Evolutionary conservation across 306 rosid genomes (phyloP), one percentile per base, ranked within the genome.

Genomic region (Astragalus membranaceus): DNA sequence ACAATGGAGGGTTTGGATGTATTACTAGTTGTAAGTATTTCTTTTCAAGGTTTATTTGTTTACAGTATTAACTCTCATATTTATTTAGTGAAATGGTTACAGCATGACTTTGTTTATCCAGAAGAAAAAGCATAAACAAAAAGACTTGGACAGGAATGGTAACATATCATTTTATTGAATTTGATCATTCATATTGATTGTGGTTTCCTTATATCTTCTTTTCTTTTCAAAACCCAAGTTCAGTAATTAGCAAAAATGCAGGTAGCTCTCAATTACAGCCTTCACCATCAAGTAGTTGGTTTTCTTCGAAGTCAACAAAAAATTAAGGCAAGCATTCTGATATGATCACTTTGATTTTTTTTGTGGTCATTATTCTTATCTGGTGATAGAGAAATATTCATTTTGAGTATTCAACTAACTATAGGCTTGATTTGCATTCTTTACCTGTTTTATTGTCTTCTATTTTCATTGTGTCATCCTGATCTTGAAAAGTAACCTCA

Each of bases 241-340:
- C n/a, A n/a, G n/a, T n/a, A n/a, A n/a, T n/a, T n/a, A n/a, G n/a
- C n/a, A n/a, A n/a, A n/a, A n/a, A n/a, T n/a, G n/a, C n/a, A n/a
- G n/a, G n/a, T n/a, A n/a, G n/a, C n/a, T n/a, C n/a, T n/a, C n/a
- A n/a, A n/a, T n/a, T n/a, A n/a, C n/a, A n/a, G n/a, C n/a, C n/a
- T n/a, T n/a, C n/a, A n/a, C n/a, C n/a, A n/a, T n/a, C n/a, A n/a
- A n/a, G n/a, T n/a, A n/a, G n/a, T n/a, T n/a, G n/a, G n/a, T n/a
- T n/a, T n/a, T n/a, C n/a, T 56, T 73, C 98, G 14, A 89, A 92
- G 80, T 85, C 95, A 72, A 69, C 86, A 0, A 89, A 86, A 81
- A n/a, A n/a, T n/a, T n/a, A 87, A 84, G 81, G 94, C 85, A 65
- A 33, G 69, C 37, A 39, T 59, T 23, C 49, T 74, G 64, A 69